phyloP scores from a whole-genome alignment of 352 stramenopile species.

The Blastocystis sp. region DNA sequence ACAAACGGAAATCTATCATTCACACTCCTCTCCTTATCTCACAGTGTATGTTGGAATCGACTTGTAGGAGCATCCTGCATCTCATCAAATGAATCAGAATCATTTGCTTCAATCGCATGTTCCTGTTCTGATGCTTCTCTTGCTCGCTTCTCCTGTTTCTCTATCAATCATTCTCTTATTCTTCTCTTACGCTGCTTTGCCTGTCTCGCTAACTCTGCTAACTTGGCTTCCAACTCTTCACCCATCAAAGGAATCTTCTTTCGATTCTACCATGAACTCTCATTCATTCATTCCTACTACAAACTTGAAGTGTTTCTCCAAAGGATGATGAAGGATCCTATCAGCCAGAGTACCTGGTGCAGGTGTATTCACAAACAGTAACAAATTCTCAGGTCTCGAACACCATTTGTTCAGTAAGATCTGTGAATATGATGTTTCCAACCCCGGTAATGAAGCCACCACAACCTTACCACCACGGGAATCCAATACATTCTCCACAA shows the following conservation, averaged over 20 bases:
- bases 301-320: not conserved
- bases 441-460: not conserved
- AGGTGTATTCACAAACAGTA: constrained; percentile 34
- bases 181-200: constrained; percentile 11
- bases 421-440: constrained; percentile 34
- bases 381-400: not conserved
- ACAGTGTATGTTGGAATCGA: not conserved
- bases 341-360: not conserved
- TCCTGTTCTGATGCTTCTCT: not conserved
- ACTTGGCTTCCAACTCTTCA: not conserved
- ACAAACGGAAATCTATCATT: not conserved
- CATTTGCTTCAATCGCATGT: not conserved
- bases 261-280: constrained; percentile 26
- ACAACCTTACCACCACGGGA: not conserved
- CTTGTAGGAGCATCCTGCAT: not conserved
- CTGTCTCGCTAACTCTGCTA: not conserved
- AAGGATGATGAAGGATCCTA: not conserved
- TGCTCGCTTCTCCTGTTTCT: not conserved
- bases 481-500: constrained; percentile 28
- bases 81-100: not conserved
- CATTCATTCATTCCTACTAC: not conserved
- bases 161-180: not conserved
- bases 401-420: constrained; percentile 33
- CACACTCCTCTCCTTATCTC: not conserved
- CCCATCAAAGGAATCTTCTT: constrained; percentile 30